Evolutionary conservation across 805 yeast genomes (phyloP).

Genomic region (Pichia sporocuriosa): DNA sequence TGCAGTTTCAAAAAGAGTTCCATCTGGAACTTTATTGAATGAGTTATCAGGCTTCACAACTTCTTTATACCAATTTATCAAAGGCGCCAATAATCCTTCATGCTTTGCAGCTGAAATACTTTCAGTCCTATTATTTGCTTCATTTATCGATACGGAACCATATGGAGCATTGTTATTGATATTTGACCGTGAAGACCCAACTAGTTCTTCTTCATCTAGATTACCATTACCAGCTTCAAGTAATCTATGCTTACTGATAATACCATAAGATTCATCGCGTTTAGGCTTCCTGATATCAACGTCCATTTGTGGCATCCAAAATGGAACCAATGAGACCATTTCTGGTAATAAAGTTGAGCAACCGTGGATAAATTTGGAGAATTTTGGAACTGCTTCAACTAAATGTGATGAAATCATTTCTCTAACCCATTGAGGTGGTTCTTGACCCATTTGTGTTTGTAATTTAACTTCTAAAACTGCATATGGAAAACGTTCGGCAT

Average conservation of each 20-base stretch:
- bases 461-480: slow-evolving; percentile 96
- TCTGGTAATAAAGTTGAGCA: slow-evolving; percentile 87
- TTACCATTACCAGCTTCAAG: slow-evolving; percentile 41
- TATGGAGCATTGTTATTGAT: slow-evolving; percentile 12
- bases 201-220: slow-evolving; percentile 64
- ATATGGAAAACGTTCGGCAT: slow-evolving; percentile 90
- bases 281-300: slow-evolving; percentile 90
- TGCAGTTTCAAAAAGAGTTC: slow-evolving; percentile 53
- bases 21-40: slow-evolving; percentile 51
- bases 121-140: slow-evolving; percentile 26
- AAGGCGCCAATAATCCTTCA: slow-evolving; percentile 14
- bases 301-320: slow-evolving; percentile 97
- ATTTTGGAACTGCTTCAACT: slow-evolving; percentile 97
- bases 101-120: slow-evolving; percentile 12
- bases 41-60: slow-evolving; percentile 35
- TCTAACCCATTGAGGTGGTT: slow-evolving; percentile 96
- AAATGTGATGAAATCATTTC: slow-evolving; percentile 86
- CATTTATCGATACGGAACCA: slow-evolving; percentile 28
- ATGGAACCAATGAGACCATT: slow-evolving; percentile 78
- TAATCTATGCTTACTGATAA: slow-evolving; percentile 40
- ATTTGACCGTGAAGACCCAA: slow-evolving; percentile 27
- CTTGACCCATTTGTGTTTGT: slow-evolving; percentile 97
- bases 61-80: slow-evolving; percentile 14
- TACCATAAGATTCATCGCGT: slow-evolving; percentile 51
- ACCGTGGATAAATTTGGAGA: slow-evolving; percentile 96